Base-by-base conservation (phyloP, 495 filamentous ascomycete species). In the Cercophora scortea region DNA sequence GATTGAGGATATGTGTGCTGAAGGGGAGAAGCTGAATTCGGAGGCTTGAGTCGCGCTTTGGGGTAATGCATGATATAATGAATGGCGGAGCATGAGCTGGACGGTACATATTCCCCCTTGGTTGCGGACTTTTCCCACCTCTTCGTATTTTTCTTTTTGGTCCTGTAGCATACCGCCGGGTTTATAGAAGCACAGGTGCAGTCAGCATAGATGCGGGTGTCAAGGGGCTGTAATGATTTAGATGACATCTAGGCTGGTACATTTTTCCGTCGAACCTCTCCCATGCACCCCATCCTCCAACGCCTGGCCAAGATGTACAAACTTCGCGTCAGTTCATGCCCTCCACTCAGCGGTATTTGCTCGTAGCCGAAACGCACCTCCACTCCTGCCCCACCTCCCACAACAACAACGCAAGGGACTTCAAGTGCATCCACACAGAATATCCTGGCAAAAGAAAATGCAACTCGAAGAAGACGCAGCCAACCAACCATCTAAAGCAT, bases 401-500 rank as follows among this genome's bases (percentile, higher is more conserved):
- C 25, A 25, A 25, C 25, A 2, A 25, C 25, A 25, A 25, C 25
- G 25, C 25, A 25, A 25, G 5, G 2, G 5, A 25, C 25, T 25
- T 25, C 25, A 2, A 25, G 25, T 25, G 2, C 25, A 25, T 25
- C 25, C 25, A 5, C 25, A 25, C 5, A 2, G 25, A 25, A 25
- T 25, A 25, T 25, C 25, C 36, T 38, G 36, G 36, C 36, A 38
- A 10, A 38, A 36, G 34, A 38, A 38, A 2, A 2, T 9, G 15
- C 42, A 43, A 13, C 3, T 43, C 15, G 17, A 43, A 43, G 15
- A 43, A 45, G 25, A 32, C 17, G 36, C 42, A 18, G 34, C 33
- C 49, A 32, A 33, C 9, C 8, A 12, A 33, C 9, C 8, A 12
- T 17, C 46, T 58, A 91, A 53, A 91, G 73, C 83, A 90, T 90